These are phyloP conservation scores for Claviceps paspali DNA, from an alignment of 2,329 filamentous ascomycete species.

Conservation along the genomic window DNA sequence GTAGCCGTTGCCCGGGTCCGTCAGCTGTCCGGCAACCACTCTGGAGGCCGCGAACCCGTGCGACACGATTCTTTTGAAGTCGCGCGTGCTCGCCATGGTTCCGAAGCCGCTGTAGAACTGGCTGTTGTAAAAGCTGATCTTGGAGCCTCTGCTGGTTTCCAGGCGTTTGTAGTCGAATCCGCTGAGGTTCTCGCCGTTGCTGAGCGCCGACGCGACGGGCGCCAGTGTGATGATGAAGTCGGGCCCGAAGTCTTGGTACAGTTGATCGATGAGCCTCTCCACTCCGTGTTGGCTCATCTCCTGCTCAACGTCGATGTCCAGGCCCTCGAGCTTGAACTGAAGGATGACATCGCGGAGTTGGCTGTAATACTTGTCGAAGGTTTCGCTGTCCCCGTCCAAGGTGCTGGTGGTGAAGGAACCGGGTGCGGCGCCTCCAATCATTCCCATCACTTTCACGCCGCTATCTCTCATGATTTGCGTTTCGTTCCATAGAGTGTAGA, in stretches of 20 bases:
- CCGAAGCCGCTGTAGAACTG: slow-evolving; percentile 89
- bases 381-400: slow-evolving; percentile 37
- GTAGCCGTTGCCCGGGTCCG: slow-evolving; percentile 52
- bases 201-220: slow-evolving; percentile 58
- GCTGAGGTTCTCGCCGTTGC: slow-evolving; percentile 44
- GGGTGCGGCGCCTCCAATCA: slow-evolving; percentile 68
- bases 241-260: slow-evolving; percentile 51
- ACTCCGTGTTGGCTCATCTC: slow-evolving; percentile 49
- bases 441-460: slow-evolving; percentile 64
- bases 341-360: slow-evolving; percentile 44
- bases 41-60: slow-evolving; percentile 55
- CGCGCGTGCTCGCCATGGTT: slow-evolving; percentile 23
- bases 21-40: slow-evolving; percentile 64
- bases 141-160: slow-evolving; percentile 43
- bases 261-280: slow-evolving; percentile 47
- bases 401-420: slow-evolving; percentile 42
- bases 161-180: slow-evolving; percentile 65
- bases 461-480: slow-evolving; percentile 50
- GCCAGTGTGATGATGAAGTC: slow-evolving; percentile 63
- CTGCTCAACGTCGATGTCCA: slow-evolving; percentile 69
- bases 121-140: slow-evolving; percentile 69
- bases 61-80: slow-evolving; percentile 31
- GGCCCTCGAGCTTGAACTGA: slow-evolving; percentile 44
- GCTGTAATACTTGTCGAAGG: slow-evolving; percentile 27
- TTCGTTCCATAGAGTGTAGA: slow-evolving; percentile 62